Percentiles rank a stretch among this genome's conserved stretches.
These are phyloP conservation scores for Pythium diclinum DNA, from an alignment of 352 stramenopile genomes.

Conservation along the genomic window DNA sequence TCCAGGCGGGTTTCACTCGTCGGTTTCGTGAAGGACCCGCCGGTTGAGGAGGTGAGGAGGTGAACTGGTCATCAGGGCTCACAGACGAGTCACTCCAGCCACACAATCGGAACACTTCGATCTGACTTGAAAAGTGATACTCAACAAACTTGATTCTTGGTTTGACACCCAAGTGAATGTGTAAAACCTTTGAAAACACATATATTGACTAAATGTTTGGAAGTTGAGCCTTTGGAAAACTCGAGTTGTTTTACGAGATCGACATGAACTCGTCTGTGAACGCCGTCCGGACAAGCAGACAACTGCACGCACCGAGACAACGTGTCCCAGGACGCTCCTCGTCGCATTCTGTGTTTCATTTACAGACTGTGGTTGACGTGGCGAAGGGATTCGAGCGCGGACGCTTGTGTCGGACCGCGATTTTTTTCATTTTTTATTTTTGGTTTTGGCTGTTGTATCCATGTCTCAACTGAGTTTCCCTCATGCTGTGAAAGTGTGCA, in stretches of 20 bases:
- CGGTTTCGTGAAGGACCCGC: not conserved
- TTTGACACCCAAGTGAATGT: no score
- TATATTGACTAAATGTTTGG: no score
- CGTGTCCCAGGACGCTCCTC: not conserved
- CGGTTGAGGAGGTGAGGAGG: not conserved
- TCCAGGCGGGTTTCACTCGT: no score
- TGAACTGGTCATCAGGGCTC: not conserved
- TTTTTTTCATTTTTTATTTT: not conserved
- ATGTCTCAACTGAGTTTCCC: constrained; percentile 6
- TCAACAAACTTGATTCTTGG: not conserved
- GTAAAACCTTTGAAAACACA: no score
- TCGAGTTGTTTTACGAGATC: no score
- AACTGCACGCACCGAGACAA: not conserved
- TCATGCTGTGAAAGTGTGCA: not conserved
- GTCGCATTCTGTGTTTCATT: not conserved
- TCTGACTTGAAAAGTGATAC: not conserved
- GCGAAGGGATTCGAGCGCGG: not conserved
- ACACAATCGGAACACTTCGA: not conserved
- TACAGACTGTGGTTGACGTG: not conserved
- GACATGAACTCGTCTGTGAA: no score
- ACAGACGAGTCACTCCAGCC: not conserved
- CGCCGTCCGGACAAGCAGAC: no score
- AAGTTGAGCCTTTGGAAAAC: no score
- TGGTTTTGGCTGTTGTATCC: constrained; percentile 1
- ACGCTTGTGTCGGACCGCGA: not conserved